These are phyloP conservation scores for Elsinoe fawcettii DNA, from an alignment of 2,329 filamentous ascomycete species.

Conservation along the genomic window DNA sequence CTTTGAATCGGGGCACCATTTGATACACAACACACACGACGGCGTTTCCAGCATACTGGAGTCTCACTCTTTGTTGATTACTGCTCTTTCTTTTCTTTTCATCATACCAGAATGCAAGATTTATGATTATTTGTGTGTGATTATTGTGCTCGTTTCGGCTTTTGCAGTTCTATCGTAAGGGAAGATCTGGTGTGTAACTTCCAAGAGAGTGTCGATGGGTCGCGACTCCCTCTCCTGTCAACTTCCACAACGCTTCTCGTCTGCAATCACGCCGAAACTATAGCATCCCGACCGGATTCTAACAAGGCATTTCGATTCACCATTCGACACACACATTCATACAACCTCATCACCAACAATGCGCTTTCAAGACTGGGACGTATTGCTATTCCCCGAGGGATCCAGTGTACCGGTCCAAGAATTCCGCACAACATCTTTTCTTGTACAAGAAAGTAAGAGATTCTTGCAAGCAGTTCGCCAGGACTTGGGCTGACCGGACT, in stretches of 20 bases:
- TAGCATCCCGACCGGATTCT: no score
- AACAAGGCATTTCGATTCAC: no score
- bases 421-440: constrained; percentile 71
- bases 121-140: neutral
- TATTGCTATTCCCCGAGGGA: constrained; percentile 64
- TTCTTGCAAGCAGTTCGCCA: neutral
- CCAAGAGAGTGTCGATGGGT: neutral
- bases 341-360: constrained; percentile 42
- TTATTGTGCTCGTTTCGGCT: neutral
- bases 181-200: neutral
- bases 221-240: neutral
- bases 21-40: constrained; percentile 10
- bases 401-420: constrained; percentile 65
- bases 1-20: constrained; percentile 7
- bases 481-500: constrained; percentile 18
- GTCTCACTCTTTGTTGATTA: constrained; percentile 6
- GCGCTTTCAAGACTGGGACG: constrained; percentile 82
- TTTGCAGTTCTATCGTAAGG: neutral
- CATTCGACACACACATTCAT: neutral
- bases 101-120: constrained; percentile 11
- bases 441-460: constrained; percentile 42
- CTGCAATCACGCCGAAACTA: neutral
- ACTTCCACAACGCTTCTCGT: neutral
- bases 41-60: constrained; percentile 7
- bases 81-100: neutral